phyloP scores from a whole-genome alignment of 345 rosid genomes.

The Bruguiera sexangula region DNA sequence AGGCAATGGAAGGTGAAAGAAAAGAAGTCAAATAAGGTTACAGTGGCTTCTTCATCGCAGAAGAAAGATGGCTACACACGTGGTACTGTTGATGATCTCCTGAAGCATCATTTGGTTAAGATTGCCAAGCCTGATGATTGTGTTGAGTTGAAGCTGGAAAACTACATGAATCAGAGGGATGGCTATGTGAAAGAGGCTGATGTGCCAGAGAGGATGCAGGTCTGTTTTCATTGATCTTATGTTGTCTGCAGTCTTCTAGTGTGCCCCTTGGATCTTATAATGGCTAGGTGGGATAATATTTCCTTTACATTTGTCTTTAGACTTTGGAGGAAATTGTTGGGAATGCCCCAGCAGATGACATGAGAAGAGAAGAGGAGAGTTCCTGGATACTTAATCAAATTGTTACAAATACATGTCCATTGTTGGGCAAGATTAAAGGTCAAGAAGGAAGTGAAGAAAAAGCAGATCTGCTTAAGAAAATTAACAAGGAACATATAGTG shows the following conservation, averaged over 20 bases:
- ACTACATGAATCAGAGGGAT: constrained; percentile 3
- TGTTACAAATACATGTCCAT: constrained; percentile 33
- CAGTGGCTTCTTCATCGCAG: constrained; percentile 65
- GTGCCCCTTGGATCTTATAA: no score
- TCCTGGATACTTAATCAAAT: constrained; percentile 74
- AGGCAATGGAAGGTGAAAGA: constrained; percentile 62
- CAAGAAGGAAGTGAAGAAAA: not conserved
- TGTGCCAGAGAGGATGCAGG: constrained; percentile 98
- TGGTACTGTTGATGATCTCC: constrained; percentile 82
- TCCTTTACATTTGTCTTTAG: constrained; percentile 23
- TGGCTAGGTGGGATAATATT: no score
- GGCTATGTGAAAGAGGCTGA: constrained; percentile 93
- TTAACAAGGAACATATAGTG: constrained; percentile 57
- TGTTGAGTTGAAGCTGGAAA: constrained; percentile 54
- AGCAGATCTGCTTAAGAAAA: constrained; percentile 24
- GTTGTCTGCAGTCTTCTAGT: no score
- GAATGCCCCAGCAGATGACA: constrained; percentile 55
- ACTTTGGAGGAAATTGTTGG: constrained; percentile 76
- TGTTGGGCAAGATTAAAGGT: constrained; percentile 23
- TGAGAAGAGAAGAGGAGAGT: constrained; percentile 58
- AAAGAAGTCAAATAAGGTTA: constrained; percentile 71
- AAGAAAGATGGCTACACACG: constrained; percentile 85
- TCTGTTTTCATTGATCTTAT: constrained; percentile 16
- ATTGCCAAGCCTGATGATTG: constrained; percentile 31
- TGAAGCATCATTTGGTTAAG: constrained; percentile 34